Evolutionary conservation across 2,329 filamentous ascomycete species (phyloP).

Genomic region (Alternaria gansuensis): DNA sequence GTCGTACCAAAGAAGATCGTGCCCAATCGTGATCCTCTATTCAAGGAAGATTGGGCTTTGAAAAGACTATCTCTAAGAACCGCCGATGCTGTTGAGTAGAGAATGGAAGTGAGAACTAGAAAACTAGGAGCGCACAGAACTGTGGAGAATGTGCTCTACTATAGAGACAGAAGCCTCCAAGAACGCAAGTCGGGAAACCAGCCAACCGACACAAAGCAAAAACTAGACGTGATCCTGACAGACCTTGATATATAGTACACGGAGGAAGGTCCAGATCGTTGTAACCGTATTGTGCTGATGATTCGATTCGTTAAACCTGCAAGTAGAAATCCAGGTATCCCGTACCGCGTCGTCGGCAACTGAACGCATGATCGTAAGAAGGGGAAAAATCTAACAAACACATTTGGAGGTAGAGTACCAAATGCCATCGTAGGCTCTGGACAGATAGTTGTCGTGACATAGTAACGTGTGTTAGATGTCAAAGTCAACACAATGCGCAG

Average conservation of each 20-base stretch:
- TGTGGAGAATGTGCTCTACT: conserved; percentile 19
- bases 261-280: conserved; percentile 45
- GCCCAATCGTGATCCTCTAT: conserved; percentile 31
- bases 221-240: conserved; percentile 37
- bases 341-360: conserved; percentile 49
- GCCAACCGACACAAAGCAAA: conserved; percentile 39
- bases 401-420: conserved; percentile 34
- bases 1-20: conserved; percentile 21
- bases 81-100: conserved; percentile 22
- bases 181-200: conserved; percentile 37
- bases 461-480: conserved; percentile 27
- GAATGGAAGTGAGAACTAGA: conserved; percentile 15
- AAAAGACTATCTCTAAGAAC: conserved; percentile 20
- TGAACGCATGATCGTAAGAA: conserved; percentile 43
- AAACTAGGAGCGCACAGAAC: conserved; percentile 19
- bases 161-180: conserved; percentile 22
- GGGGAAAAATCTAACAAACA: conserved; percentile 43
- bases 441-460: conserved; percentile 46
- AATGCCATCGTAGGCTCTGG: conserved; percentile 38
- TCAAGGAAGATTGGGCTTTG: conserved; percentile 35
- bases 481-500: conserved; percentile 46
- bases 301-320: conserved; percentile 47
- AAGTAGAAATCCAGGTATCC: conserved; percentile 44
- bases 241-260: conserved; percentile 53
- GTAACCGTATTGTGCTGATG: conserved; percentile 48